Percentiles rank a stretch among this genome's conserved stretches.
phyloP scores from a whole-genome alignment of 2,329 filamentous ascomycete genomes.

The Onygena corvina region DNA sequence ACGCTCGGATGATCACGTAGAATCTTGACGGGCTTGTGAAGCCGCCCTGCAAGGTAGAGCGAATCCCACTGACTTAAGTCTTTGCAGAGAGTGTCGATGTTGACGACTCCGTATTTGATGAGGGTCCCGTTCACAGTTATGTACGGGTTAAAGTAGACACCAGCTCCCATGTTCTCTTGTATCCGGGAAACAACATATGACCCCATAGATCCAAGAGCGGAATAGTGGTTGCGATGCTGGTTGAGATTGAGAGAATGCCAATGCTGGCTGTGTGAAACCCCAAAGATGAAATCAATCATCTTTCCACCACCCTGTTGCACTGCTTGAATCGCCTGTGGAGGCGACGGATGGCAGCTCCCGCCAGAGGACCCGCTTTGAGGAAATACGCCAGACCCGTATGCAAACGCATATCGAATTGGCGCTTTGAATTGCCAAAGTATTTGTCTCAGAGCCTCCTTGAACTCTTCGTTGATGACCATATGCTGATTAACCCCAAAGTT shows the following conservation, averaged over 20 bases:
- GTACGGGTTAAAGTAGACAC: slow-evolving; percentile 95
- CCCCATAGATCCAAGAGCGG: slow-evolving; percentile 66
- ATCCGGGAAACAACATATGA: slow-evolving; percentile 74
- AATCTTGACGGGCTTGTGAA: slow-evolving; percentile 98
- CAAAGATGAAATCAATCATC: slow-evolving; percentile 98
- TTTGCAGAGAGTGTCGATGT: slow-evolving; percentile 72
- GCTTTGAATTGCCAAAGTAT: slow-evolving; percentile 86
- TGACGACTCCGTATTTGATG: slow-evolving; percentile 97
- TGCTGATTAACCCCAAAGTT: slow-evolving; percentile 93
- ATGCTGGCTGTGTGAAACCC: slow-evolving; percentile 85
- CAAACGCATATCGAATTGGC: slow-evolving; percentile 91
- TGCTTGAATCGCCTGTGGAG: slow-evolving; percentile 66
- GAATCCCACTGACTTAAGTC: slow-evolving; percentile 89
- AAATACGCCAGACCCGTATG: slow-evolving; percentile 94
- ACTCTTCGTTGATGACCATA: slow-evolving; percentile 88
- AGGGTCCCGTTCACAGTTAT: slow-evolving; percentile 88
- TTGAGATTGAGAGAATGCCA: slow-evolving; percentile 86
- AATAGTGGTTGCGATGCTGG: slow-evolving; percentile 77
- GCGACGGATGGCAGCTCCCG: slow-evolving; percentile 60
- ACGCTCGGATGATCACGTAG: slow-evolving; percentile 85
- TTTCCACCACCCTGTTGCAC: slow-evolving; percentile 81
- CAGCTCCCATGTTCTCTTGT: slow-evolving; percentile 79
- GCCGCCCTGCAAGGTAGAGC: slow-evolving; percentile 84
- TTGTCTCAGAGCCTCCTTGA: slow-evolving; percentile 77
- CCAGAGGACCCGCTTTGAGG: slow-evolving; percentile 49